These are phyloP conservation scores for Eucalyptus sp. DNA, from an alignment of 345 rosid species.

Conservation along the genomic window DNA sequence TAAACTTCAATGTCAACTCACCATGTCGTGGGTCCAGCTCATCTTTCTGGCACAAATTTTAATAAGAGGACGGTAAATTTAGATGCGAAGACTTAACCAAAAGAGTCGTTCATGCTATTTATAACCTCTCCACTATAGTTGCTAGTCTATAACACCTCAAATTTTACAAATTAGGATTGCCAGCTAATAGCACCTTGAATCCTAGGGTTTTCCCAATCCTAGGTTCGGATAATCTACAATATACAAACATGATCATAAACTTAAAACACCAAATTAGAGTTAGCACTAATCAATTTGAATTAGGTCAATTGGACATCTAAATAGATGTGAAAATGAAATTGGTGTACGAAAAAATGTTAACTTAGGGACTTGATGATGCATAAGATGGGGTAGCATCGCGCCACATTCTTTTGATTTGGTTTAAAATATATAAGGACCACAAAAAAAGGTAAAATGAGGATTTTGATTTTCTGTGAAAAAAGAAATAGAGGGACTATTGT, in stretches of 20 bases:
- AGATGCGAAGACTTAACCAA: too few species aligned
- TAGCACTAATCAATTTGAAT: not conserved
- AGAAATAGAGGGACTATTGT: not conserved
- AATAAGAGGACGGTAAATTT: not conserved
- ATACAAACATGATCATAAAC: not conserved
- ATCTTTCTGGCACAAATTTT: not conserved
- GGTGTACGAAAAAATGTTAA: not conserved
- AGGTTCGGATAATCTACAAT: too few species aligned
- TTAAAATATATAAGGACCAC: not conserved
- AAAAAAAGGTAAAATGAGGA: not conserved
- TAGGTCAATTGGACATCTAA: not conserved
- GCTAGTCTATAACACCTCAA: not conserved
- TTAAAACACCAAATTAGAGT: not conserved
- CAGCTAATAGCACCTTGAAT: not conserved
- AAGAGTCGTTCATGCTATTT: not conserved
- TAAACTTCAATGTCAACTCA: not conserved
- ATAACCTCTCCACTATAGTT: not conserved
- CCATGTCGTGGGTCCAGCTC: not conserved
- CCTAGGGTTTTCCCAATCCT: not conserved
- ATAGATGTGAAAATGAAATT: not conserved
- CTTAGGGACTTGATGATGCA: not conserved
- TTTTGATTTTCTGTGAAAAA: conserved; percentile 9
- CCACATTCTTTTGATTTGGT: not conserved
- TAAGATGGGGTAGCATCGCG: too few species aligned
- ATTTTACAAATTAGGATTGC: not conserved